Conservation (phyloP, 768 basidiomycete species). For the Hericium alpestre region DNA sequence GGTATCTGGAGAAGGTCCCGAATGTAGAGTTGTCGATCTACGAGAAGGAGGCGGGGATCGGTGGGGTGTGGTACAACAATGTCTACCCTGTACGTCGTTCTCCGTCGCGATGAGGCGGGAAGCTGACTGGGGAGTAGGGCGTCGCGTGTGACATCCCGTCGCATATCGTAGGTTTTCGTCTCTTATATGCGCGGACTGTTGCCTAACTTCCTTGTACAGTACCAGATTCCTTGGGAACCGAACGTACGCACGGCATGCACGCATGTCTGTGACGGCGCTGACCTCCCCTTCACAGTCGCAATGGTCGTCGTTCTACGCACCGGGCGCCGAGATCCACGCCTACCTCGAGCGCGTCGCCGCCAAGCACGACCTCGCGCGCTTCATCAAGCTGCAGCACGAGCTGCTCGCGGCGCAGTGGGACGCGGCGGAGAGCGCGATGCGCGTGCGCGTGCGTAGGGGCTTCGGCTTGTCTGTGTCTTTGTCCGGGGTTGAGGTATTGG, state of each 20-base stretch:
- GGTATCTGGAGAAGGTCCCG: slow-evolving; percentile 6
- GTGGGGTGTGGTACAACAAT: slow-evolving; percentile 51
- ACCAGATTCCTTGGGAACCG: neutral
- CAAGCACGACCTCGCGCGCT: slow-evolving; percentile 41
- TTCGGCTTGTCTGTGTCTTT: neutral
- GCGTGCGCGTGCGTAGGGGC: neutral
- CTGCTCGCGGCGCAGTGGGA: slow-evolving; percentile 2
- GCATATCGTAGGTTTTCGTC: neutral
- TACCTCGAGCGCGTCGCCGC: slow-evolving; percentile 45
- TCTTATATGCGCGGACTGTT: neutral
- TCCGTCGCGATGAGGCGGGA: neutral
- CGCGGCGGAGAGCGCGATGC: slow-evolving; percentile 7
- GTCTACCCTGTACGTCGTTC: neutral
- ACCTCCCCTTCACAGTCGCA: slow-evolving; percentile 11
- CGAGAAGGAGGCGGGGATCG: slow-evolving; percentile 45
- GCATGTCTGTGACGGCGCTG: neutral
- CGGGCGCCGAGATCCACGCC: slow-evolving; percentile 34
- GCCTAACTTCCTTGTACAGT: neutral
- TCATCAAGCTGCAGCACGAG: slow-evolving; percentile 41
- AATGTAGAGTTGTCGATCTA: slow-evolving; percentile 48
- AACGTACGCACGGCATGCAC: neutral
- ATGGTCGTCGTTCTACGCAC: slow-evolving; percentile 1
- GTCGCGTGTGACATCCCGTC: slow-evolving; percentile 3
- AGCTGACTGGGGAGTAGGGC: neutral
- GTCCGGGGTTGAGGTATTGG: neutral